Base-by-base conservation (phyloP, 768 basidiomycete genomes). In the Imleria badia region DNA sequence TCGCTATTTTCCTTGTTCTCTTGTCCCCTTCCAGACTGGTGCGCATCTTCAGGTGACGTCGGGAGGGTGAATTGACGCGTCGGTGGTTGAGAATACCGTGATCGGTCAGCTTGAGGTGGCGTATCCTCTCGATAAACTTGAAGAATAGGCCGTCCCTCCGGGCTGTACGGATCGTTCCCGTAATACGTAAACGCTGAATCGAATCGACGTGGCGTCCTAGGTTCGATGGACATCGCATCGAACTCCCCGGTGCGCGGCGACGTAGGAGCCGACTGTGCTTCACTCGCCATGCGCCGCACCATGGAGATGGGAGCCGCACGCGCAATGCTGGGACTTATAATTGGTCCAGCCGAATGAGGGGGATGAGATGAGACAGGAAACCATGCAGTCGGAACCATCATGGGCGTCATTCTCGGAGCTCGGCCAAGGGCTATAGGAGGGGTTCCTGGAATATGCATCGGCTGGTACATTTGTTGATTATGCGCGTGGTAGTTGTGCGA, bases 161-260 rank as follows among this genome's bases (percentile, higher is more conserved):
- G 42, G 23, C 26, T 44, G 33, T 56, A 61, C 6, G 56, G 44
- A 33, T 63, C 62, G 29, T 63, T 66, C 33, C 59, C 45, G 14
- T 63, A 59, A 15, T 57, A 58, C 13, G 71, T 70, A 34, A 77
- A 69, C 30, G n/a, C 17, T 6, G 75, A 60, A 60, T 80, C 80
- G 48, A 79, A 73, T 52, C 76, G 76, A 23, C 76, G 75, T 15
- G 81, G 76, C 38, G 77, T 76, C 33, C n/a, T 44, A 33, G 43
- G 38, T 51, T 78, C 74, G 10, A 74, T 70, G 40, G 62, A 62
- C 64, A 78, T 81, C 30, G 76, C 60, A 34, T 75, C 73, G 26
- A 69, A 68, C 40, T 79, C 74, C 1, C 63, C 65, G 12, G 73
- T 71, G 42, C 71, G 72, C 1, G 80, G 81, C 1, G 79, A 75